These are phyloP conservation scores for Aureobasidium sp. DNA, from an alignment of 2,329 filamentous ascomycete genomes.

Conservation along the genomic window DNA sequence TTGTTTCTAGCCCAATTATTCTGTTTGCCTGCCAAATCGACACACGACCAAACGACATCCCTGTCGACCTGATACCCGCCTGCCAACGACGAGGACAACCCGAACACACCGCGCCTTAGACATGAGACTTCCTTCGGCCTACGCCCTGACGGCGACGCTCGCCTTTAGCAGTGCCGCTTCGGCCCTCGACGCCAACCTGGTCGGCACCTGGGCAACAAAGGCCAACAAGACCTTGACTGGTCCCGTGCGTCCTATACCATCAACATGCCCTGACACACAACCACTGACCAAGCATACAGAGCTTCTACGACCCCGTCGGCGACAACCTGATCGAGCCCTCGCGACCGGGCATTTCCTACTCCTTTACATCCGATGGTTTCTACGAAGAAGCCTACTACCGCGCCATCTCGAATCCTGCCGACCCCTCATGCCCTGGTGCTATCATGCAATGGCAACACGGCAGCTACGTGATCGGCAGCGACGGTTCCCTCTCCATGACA, in stretches of 20 bases:
- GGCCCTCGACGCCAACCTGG: conserved; percentile 31
- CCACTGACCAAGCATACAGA: conserved; percentile 33
- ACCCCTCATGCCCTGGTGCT: conserved; percentile 51
- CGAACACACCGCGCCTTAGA: background rate
- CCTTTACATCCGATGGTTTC: conserved; percentile 58
- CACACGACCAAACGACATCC: background rate
- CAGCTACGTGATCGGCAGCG: conserved; percentile 45
- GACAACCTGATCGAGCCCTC: conserved; percentile 58
- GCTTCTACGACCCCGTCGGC: conserved; percentile 59
- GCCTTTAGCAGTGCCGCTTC: conserved; percentile 5
- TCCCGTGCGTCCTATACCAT: conserved; percentile 42
- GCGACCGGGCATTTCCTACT: conserved; percentile 63
- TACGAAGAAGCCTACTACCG: conserved; percentile 64
- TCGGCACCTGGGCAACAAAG: conserved; percentile 67
- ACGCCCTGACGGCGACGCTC: conserved; percentile 9
- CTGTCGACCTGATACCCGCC: background rate
- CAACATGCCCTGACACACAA: background rate
- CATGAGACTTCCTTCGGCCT: conserved; percentile 11
- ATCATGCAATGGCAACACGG: conserved; percentile 70
- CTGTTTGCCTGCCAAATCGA: background rate
- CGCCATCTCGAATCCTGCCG: conserved; percentile 48
- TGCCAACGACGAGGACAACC: background rate
- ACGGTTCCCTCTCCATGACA: conserved; percentile 50
- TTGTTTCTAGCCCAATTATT: background rate
- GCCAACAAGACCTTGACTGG: conserved; percentile 60